A percentile compares a stretch with the other conserved stretches of the same genome.
These are phyloP conservation scores for Scleroderma citrinum DNA, from an alignment of 768 basidiomycete genomes.

Conservation along the genomic window DNA sequence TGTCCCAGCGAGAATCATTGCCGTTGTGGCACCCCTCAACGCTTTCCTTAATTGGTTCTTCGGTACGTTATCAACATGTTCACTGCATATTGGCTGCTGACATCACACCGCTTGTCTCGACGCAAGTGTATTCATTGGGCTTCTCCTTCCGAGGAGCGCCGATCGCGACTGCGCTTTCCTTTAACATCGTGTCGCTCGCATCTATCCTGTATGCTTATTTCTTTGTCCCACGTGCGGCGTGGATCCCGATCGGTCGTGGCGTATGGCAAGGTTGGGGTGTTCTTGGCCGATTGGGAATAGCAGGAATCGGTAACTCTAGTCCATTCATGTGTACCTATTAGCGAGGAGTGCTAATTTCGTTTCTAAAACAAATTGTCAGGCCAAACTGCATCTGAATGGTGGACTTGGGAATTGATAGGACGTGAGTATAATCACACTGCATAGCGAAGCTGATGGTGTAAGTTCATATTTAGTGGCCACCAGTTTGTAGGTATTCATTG, in stretches of 20 bases:
- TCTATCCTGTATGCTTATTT: constrained; percentile 37
- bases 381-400: too few species aligned
- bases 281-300: too few species aligned
- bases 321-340: not conserved
- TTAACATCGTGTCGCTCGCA: too few species aligned
- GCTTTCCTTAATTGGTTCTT: constrained; percentile 76
- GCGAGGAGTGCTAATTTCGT: too few species aligned
- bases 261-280: too few species aligned
- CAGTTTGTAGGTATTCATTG: too few species aligned
- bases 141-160: constrained; percentile 36
- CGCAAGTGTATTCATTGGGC: not conserved
- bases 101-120: not conserved
- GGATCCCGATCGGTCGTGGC: constrained; percentile 78
- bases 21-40: constrained; percentile 82
- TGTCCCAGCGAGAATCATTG: constrained; percentile 77
- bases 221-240: too few species aligned
- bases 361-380: constrained; percentile 19
- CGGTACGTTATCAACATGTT: constrained; percentile 36
- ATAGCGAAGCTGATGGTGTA: too few species aligned
- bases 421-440: too few species aligned
- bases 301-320: constrained; percentile 25
- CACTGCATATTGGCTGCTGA: not conserved
- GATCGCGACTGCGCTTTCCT: constrained; percentile 48
- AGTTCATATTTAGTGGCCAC: too few species aligned
- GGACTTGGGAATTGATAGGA: too few species aligned